A percentile compares a stretch with the other conserved stretches of the same genome.
These are phyloP conservation scores for Stephanodiscus triporus DNA, from an alignment of 108 stramenopile genomes.

Conservation along the genomic window DNA sequence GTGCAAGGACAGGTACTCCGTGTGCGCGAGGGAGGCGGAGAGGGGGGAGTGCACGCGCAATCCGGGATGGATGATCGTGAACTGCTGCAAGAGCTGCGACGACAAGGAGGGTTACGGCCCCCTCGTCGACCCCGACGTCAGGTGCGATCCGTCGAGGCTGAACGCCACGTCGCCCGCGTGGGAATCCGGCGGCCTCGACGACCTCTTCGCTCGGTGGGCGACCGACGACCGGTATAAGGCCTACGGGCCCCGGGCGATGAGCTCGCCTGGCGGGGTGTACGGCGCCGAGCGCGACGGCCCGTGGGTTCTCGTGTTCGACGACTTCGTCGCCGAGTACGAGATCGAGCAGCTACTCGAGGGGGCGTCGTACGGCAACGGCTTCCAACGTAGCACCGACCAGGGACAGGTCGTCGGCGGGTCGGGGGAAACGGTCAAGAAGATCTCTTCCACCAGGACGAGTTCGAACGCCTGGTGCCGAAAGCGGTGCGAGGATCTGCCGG, in stretches of 20 bases:
- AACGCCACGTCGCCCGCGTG: constrained; percentile 48
- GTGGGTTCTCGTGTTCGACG: constrained; percentile 63
- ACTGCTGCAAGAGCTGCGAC: constrained; percentile 63
- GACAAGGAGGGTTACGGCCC: constrained; percentile 40
- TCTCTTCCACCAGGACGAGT: constrained; percentile 51
- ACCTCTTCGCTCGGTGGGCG: constrained; percentile 43
- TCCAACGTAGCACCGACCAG: constrained; percentile 56
- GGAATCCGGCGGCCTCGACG: constrained; percentile 31
- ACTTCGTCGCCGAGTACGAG: constrained; percentile 53
- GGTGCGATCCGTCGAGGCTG: constrained; percentile 37
- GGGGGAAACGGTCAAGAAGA: constrained; percentile 57
- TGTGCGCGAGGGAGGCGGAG: constrained; percentile 51
- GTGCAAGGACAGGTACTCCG: constrained; percentile 47
- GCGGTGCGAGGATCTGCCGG: constrained; percentile 55
- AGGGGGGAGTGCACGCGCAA: constrained; percentile 59
- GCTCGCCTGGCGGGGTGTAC: constrained; percentile 21
- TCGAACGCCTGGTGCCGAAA: constrained; percentile 65
- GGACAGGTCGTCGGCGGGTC: constrained; percentile 42
- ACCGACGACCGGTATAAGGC: constrained; percentile 21
- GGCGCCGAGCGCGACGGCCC: constrained; percentile 51
- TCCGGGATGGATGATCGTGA: constrained; percentile 69
- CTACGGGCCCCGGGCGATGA: constrained; percentile 36
- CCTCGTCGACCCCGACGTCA: constrained; percentile 33
- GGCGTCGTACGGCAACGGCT: constrained; percentile 30
- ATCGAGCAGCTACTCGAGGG: constrained; percentile 44